Base-by-base conservation (phyloP, 1,284 basidiomycete genomes). In the Afroboletus lepidellus region DNA sequence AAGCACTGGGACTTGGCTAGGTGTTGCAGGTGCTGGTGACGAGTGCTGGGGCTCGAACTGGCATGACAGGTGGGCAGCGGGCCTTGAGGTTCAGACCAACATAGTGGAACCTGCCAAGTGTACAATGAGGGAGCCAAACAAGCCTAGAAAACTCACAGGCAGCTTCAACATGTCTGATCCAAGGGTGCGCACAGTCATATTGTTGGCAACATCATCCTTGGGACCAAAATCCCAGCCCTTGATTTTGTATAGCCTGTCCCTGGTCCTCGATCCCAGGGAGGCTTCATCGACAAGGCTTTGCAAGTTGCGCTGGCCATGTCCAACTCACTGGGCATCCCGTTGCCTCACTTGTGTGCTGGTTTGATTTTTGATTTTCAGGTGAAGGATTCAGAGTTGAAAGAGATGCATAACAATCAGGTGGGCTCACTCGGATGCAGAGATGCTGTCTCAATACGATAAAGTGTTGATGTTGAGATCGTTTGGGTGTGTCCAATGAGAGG, bases 331-430 rank as follows among this genome's bases (percentile, higher is more conserved):
- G 87, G 85, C 2, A 81, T 81, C 57, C 85, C 80, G 56, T 94
- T 85, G 18, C 87, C 93, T 96, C 96, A 99, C 72, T 93, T 97
- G 39, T 96, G 85, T 71, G 90, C 90, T 20, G 79, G 69, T 72
- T 98, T 99, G 6, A 83, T 68, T 58, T 79, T 85, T 36, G 70
- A 71, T 68, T 85, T 85, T 60, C 76, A 81, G 21, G 69, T 60
- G 44, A 75, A 63, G 55, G 27, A 33, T 53, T 32, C n/a, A n/a
- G n/a, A n/a, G n/a, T n/a, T n/a, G n/a, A n/a, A n/a, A 47, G 46
- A 45, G 12, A 20, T 4, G 23, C 0, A 30, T 2, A 29, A 46
- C 32, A 37, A n/a, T 30, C 51, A 2, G 37, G 12, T 46, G 57
- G 64, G 84, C 87, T 87, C 83, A 89, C 86, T 89, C 88, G 60